Conservation (phyloP, 2,329 filamentous ascomycete species). For the Aureobasidium sp. region DNA sequence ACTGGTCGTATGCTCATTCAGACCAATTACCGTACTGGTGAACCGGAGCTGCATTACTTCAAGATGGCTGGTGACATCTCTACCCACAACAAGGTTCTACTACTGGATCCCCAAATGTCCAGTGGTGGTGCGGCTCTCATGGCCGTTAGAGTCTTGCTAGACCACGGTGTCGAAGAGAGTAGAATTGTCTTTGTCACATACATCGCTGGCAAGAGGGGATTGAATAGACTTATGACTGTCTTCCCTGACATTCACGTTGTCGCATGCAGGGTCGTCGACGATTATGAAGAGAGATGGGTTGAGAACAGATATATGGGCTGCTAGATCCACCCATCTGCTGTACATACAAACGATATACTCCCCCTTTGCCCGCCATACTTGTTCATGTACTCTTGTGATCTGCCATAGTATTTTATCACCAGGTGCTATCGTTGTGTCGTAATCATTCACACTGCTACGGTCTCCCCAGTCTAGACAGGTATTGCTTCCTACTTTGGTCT, state of each 20-base stretch:
- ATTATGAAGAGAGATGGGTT: conserved; percentile 82
- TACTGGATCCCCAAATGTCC: conserved; percentile 92
- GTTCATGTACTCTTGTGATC: too few species aligned
- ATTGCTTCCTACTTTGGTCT: too few species aligned
- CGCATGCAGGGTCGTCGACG: conserved; percentile 71
- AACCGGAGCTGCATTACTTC: conserved; percentile 87
- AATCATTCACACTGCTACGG: too few species aligned
- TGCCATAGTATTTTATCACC: too few species aligned
- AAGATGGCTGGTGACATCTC: conserved; percentile 69
- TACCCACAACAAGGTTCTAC: conserved; percentile 69
- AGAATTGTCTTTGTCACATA: conserved; percentile 91
- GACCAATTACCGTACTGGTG: conserved; percentile 69
- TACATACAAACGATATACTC: not conserved
- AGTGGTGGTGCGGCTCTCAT: conserved; percentile 81
- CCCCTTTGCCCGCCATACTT: not conserved
- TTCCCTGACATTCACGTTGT: conserved; percentile 85
- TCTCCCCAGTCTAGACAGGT: too few species aligned
- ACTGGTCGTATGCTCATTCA: conserved; percentile 88
- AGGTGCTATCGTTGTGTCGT: too few species aligned
- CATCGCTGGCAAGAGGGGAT: conserved; percentile 73
- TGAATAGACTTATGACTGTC: conserved; percentile 79
- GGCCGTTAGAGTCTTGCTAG: conserved; percentile 91
- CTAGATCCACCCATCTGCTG: not conserved
- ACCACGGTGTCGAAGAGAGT: conserved; percentile 80
- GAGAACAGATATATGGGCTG: conserved; percentile 62